phyloP scores from a whole-genome alignment of 441 rosid genomes.

The Populus trichocarpa region DNA sequence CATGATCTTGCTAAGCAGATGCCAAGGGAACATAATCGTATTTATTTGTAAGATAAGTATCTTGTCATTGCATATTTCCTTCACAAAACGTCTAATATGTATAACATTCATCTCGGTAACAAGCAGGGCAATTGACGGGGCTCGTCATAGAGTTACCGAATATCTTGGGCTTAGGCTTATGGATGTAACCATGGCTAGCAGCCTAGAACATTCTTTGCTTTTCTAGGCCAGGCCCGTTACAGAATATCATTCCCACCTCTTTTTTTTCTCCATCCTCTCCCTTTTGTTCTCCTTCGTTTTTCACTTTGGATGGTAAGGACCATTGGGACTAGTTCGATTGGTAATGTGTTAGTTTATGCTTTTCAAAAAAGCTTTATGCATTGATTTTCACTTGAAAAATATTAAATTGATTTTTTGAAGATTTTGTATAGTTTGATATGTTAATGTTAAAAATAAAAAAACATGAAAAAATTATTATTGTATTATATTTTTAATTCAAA shows the following conservation, averaged over 20 bases:
- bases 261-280: neutral
- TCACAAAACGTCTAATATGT: neutral
- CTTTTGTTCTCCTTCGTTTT: neutral
- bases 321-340: too few species aligned
- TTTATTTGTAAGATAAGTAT: slow-evolving; percentile 13
- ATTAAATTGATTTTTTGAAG: too few species aligned
- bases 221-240: neutral
- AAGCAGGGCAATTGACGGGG: neutral
- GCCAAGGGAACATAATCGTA: slow-evolving; percentile 21
- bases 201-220: neutral
- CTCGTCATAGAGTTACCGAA: too few species aligned
- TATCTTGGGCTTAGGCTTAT: neutral
- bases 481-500: too few species aligned
- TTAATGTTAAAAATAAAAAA: too few species aligned
- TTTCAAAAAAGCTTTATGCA: too few species aligned
- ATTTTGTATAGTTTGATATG: too few species aligned
- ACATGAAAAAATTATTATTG: too few species aligned
- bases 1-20: slow-evolving; percentile 42
- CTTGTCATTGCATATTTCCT: neutral
- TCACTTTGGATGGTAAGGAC: too few species aligned
- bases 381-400: too few species aligned
- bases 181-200: neutral
- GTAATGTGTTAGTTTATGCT: too few species aligned
- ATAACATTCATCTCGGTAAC: neutral
- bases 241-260: too few species aligned